Conservation (phyloP, 768 basidiomycete genomes). For the Austroboletus eburneus region DNA sequence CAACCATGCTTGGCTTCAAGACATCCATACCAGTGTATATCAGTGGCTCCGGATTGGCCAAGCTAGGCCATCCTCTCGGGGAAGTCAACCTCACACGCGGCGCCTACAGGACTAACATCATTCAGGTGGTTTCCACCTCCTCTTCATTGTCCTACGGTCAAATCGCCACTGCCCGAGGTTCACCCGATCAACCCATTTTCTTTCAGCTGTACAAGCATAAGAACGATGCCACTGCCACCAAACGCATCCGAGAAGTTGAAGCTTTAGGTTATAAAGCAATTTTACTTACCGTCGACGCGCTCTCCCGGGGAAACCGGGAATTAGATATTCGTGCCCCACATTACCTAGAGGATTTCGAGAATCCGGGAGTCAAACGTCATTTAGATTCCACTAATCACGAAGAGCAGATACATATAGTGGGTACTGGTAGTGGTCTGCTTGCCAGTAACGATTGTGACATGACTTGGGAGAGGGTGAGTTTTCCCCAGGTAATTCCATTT, state of each 20-base stretch:
- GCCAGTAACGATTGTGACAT: conserved; percentile 67
- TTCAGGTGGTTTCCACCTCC: conserved; percentile 84
- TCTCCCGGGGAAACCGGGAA: conserved; percentile 80
- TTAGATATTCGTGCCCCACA: conserved; percentile 62
- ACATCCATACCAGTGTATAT: conserved; percentile 80
- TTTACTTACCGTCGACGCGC: conserved; percentile 87
- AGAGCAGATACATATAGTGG: conserved; percentile 43
- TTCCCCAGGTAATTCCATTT: not conserved
- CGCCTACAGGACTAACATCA: conserved; percentile 58
- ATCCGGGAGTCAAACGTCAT: conserved; percentile 26
- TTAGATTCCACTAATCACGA: conserved; percentile 26
- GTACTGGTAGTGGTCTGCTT: conserved; percentile 65
- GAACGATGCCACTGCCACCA: conserved; percentile 60
- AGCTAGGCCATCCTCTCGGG: conserved; percentile 87
- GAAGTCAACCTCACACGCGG: conserved; percentile 80
- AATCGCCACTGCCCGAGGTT: conserved; percentile 54
- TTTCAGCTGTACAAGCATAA: conserved; percentile 87
- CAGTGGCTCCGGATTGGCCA: conserved; percentile 79
- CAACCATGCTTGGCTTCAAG: conserved; percentile 66
- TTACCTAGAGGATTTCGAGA: conserved; percentile 53
- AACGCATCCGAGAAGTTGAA: conserved; percentile 68
- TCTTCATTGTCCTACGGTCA: conserved; percentile 63
- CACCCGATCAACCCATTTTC: conserved; percentile 59
- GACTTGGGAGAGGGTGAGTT: conserved; percentile 66
- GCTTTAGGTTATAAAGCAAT: conserved; percentile 79